Evolutionary conservation across 352 stramenopile species (phyloP), one percentile per base, ranked within the genome.

Genomic region (Aphanomyces astaci): DNA sequence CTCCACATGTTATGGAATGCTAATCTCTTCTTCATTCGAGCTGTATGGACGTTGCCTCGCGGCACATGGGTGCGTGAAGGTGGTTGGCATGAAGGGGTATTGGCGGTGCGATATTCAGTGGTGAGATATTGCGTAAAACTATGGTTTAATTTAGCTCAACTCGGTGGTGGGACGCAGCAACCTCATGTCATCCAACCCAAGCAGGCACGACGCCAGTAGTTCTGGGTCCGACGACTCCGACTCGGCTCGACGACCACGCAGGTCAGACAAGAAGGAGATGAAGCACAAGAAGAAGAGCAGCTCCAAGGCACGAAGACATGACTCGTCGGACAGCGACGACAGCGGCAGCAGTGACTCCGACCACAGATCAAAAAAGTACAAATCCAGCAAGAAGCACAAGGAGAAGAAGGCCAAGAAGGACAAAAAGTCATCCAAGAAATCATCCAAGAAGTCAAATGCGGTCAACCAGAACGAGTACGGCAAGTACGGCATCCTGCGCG

Each of bases 401-500:
- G 63, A 73, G 56, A 72, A 78, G 24, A 71, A 76, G 27, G 75
- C 82, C 67, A 77, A 74, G 64, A 65, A 71, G 43, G 36, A 45
- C 71, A 51, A 78, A 78, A 33, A 62, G 73, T n/a, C n/a, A n/a
- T n/a, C n/a, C n/a, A n/a, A n/a, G n/a, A n/a, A n/a, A n/a, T n/a
- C n/a, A n/a, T n/a, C n/a, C 25, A 74, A 75, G 15, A 72, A 74
- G n/a, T 81, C 76, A 39, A 60, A 73, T 33, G 87, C 86, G 5
- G 84, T 96, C 63, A 81, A 96, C 71, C 89, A 96, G 73, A 88
- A 95, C 60, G 78, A 89, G 55, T 99, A 98, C 78, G 96, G 96
- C 67, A 97, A 98, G 75, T 98, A 96, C 70, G 96, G 96, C n/a
- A 97, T 99, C 40, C 75, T 98, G 31, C 86, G 88, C 64, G 79